These are phyloP conservation scores for Dothideomycetes sp. DNA, from an alignment of 2,329 filamentous ascomycete species.

Conservation along the genomic window DNA sequence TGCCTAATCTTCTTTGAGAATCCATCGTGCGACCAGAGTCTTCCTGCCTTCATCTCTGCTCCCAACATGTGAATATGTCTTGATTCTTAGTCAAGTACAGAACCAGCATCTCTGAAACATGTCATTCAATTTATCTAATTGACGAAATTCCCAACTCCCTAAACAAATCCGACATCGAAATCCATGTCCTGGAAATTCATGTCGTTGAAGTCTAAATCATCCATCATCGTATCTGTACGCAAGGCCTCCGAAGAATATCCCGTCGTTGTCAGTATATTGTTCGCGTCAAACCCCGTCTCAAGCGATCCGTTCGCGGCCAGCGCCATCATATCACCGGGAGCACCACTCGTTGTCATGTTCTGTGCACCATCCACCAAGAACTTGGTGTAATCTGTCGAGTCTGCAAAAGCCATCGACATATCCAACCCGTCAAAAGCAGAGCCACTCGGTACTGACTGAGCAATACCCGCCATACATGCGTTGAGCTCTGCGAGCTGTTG, in stretches of 20 bases:
- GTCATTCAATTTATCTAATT: no score
- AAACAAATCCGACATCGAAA: slow-evolving; percentile 3
- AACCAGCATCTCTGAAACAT: no score
- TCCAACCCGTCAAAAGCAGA: no score
- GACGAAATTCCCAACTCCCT: no score
- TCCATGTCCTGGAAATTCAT: slow-evolving; percentile 5
- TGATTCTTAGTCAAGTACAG: no score
- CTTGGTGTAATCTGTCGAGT: neutral
- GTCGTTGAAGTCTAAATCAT: slow-evolving; percentile 6
- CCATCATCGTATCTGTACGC: slow-evolving; percentile 3
- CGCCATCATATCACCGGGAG: neutral
- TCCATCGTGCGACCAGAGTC: no score
- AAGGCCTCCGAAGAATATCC: neutral
- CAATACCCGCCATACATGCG: slow-evolving; percentile 2
- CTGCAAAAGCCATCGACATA: neutral
- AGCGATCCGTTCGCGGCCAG: neutral
- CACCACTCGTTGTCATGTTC: neutral
- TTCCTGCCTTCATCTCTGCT: no score
- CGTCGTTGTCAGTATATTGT: neutral
- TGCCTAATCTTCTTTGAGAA: no score
- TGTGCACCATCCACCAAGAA: neutral
- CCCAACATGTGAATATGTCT: no score
- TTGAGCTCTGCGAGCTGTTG: slow-evolving; percentile 6
- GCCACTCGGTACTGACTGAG: no score
- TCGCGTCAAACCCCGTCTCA: neutral